A percentile compares a stretch with the other conserved stretches of the same genome.
These are phyloP conservation scores for Paramecium tetraurelia DNA, from an alignment of 73 alveolate genomes.

Conservation along the genomic window DNA sequence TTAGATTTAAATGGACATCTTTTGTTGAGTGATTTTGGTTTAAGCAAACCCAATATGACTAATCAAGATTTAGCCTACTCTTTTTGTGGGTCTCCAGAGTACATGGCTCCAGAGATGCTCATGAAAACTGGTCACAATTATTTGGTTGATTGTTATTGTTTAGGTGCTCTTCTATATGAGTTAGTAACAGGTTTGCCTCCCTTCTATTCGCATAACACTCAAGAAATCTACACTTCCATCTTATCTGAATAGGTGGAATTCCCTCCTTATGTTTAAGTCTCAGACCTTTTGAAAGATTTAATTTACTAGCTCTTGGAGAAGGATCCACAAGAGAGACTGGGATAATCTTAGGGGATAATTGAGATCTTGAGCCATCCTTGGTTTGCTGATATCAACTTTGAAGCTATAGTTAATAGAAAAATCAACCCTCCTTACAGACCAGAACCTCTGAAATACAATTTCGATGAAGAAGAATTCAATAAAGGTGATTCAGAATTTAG, in stretches of 20 bases:
- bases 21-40: slow-evolving; percentile 68
- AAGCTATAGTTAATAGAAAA: slow-evolving; percentile 29
- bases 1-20: slow-evolving; percentile 72
- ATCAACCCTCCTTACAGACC: slow-evolving; percentile 59
- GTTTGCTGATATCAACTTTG: slow-evolving; percentile 45
- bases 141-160: slow-evolving; percentile 65
- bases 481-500: slow-evolving; percentile 62
- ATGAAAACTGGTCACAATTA: slow-evolving; percentile 63
- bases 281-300: slow-evolving; percentile 65
- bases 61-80: slow-evolving; percentile 57
- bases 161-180: slow-evolving; percentile 71
- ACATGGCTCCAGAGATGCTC: slow-evolving; percentile 74
- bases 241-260: slow-evolving; percentile 53
- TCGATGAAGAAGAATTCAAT: slow-evolving; percentile 63
- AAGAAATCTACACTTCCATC: slow-evolving; percentile 51
- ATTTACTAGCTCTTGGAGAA: slow-evolving; percentile 74
- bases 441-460: slow-evolving; percentile 43
- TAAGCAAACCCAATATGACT: slow-evolving; percentile 59
- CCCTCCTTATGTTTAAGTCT: slow-evolving; percentile 53
- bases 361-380: slow-evolving; percentile 62
- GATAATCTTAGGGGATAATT: slow-evolving; percentile 62
- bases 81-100: slow-evolving; percentile 79
- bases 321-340: slow-evolving; percentile 85
- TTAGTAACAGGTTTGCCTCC: slow-evolving; percentile 71
- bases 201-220: slow-evolving; percentile 46